Evolutionary conservation across 441 rosid genomes (phyloP), one percentile per base, ranked within the genome.

Genomic region (Populus tomentosa): DNA sequence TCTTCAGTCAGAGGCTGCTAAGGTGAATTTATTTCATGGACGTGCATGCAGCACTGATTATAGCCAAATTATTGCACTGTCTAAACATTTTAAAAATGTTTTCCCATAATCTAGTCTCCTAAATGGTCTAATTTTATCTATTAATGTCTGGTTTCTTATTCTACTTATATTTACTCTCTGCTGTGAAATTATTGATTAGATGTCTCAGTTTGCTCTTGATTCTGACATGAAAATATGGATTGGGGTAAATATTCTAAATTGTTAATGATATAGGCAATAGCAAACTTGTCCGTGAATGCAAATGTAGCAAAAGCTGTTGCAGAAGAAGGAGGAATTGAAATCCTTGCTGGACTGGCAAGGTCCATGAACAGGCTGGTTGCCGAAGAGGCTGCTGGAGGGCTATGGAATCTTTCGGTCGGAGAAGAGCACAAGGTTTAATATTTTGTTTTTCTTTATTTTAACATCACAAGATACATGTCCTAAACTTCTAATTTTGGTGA

Each of bases 371-470:
- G 93, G 86, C 87, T 90, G 71, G 97, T 96, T 70, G 98, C 98
- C 26, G 99, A 96, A 83, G 99, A 94, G 87, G 99, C 99, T 75
- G 98, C 98, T 62, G 99, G 99, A 79, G 99, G 99, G 72, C 86
- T 94, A 23, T 96, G 99, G 99, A 96, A 96, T 85, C 98, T 96
- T 77, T 96, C 99, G 6, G 98, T 96, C 10, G 99, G 99, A 84
- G 99, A 96, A 88, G 99, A 94, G 80, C 99, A 96, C 86, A 96
- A 96, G 95, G 98, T 90, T 82, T 77, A 46, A 2, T 53, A 6
- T 18, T 53, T 53, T 53, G 61, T 6, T 53, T 53, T 53, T 53
- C 21, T 53, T 53, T 53, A 53, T 53, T 16, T 53, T 53, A 30
- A 53, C 70, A 69, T 80, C 66, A 56, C 4, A 28, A 64, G 62